phyloP scores from a whole-genome alignment of 129 eudicot species.

The Kitagawia praeruptora region DNA sequence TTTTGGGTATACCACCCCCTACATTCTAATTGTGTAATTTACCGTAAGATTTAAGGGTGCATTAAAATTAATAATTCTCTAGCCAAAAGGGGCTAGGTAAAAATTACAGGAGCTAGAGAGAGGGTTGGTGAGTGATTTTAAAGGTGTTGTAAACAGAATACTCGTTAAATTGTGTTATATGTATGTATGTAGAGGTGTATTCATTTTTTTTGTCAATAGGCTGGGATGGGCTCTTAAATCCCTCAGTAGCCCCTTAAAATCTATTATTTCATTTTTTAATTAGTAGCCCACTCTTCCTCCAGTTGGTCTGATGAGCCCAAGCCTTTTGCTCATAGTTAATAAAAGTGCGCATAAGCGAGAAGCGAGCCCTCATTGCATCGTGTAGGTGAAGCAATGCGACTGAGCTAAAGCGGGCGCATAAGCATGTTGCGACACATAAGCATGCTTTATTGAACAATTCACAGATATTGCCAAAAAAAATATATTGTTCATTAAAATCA shows the following conservation, averaged over 20 bases:
- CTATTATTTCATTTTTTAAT: background rate
- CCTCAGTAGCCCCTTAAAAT: background rate
- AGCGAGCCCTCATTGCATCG: background rate
- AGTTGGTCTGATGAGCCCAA: background rate
- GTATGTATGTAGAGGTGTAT: background rate
- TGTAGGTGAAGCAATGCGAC: background rate
- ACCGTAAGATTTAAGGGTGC: background rate
- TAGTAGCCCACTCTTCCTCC: background rate
- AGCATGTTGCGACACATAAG: background rate
- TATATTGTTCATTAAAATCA: background rate
- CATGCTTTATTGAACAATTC: background rate
- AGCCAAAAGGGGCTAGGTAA: background rate
- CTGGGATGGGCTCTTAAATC: background rate
- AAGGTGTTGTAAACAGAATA: background rate
- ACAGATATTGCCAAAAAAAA: background rate
- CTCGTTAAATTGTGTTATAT: background rate
- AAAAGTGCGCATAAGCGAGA: background rate
- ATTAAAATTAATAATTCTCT: background rate
- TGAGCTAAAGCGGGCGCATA: background rate
- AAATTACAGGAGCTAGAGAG: background rate
- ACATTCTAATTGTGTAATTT: background rate
- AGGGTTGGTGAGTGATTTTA: background rate
- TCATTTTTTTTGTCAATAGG: background rate
- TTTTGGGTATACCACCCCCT: background rate
- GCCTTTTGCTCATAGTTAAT: background rate